Evolutionary conservation across 805 yeast species (phyloP).

Genomic region (Myxozyma mucilagina): DNA sequence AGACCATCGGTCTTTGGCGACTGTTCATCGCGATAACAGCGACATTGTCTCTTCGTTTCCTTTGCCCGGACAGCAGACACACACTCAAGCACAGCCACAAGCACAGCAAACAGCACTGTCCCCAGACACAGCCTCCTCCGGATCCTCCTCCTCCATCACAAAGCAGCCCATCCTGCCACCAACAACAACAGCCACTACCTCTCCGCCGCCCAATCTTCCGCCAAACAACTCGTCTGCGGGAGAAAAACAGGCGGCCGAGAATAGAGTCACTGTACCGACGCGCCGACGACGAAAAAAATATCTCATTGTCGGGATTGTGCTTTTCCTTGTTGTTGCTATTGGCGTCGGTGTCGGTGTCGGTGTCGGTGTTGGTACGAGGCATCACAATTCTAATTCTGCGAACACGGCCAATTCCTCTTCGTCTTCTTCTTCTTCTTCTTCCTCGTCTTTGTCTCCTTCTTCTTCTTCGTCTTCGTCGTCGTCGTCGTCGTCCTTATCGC

Average conservation of each 20-base stretch:
- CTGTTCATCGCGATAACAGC: conserved; percentile 11
- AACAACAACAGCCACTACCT: neutral
- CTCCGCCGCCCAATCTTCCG: neutral
- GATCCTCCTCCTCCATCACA: neutral
- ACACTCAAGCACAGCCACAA: no score
- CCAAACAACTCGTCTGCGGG: neutral
- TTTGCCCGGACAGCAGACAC: no score
- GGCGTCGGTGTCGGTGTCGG: conserved; percentile 32
- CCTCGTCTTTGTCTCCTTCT: neutral
- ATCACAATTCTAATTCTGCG: conserved; percentile 2
- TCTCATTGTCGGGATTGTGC: conserved; percentile 7
- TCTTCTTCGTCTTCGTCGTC: conserved; percentile 1
- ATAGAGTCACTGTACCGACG: no score
- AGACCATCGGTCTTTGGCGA: conserved; percentile 11
- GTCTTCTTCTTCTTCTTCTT: neutral
- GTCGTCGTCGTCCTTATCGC: neutral
- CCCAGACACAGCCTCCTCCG: no score
- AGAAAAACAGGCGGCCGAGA: neutral
- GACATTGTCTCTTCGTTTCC: no score
- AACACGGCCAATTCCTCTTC: conserved; percentile 1
- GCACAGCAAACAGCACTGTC: no score
- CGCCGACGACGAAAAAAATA: neutral
- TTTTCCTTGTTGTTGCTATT: conserved; percentile 25
- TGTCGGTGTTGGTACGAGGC: conserved; percentile 26
- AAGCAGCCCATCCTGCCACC: neutral